A percentile compares a stretch with the other conserved stretches of the same genome.
Evolutionary conservation across 257 asterid genomes (phyloP).

Genomic region (Mitragyna speciosa): DNA sequence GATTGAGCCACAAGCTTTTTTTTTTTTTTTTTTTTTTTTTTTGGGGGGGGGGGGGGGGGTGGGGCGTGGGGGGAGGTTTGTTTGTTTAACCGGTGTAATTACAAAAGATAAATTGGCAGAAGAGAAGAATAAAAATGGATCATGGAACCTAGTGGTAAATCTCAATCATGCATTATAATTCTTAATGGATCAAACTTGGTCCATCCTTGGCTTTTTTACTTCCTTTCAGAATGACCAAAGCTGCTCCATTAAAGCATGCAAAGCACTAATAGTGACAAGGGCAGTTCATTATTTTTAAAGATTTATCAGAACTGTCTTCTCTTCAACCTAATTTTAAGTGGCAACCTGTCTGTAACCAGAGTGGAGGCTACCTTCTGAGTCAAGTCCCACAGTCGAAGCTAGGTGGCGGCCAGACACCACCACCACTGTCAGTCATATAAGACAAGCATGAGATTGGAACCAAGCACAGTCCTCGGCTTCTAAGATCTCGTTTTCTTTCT

Average conservation of each 20-base stretch:
- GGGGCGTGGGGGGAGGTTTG: no score
- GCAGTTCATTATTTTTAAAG: not conserved
- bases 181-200: slow-evolving; percentile 92
- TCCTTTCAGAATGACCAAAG: slow-evolving; percentile 67
- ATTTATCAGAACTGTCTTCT: not conserved
- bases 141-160: not conserved
- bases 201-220: slow-evolving; percentile 36
- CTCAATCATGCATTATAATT: not conserved
- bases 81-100: no score
- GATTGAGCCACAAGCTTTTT: no score
- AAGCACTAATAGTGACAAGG: not conserved
- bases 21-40: no score
- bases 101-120: no score
- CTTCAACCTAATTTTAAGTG: not conserved
- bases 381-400: slow-evolving; percentile 55
- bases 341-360: not conserved
- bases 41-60: no score
- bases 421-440: slow-evolving; percentile 63
- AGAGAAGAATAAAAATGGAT: not conserved
- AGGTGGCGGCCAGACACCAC: slow-evolving; percentile 71
- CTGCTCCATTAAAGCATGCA: slow-evolving; percentile 59
- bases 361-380: not conserved
- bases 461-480: slow-evolving; percentile 77
- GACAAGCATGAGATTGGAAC: slow-evolving; percentile 79
- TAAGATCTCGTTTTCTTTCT: slow-evolving; percentile 56